A percentile compares a stretch with the other conserved stretches of the same genome.
phyloP scores from a whole-genome alignment of 768 basidiomycete species.

The Pholiota conissans region DNA sequence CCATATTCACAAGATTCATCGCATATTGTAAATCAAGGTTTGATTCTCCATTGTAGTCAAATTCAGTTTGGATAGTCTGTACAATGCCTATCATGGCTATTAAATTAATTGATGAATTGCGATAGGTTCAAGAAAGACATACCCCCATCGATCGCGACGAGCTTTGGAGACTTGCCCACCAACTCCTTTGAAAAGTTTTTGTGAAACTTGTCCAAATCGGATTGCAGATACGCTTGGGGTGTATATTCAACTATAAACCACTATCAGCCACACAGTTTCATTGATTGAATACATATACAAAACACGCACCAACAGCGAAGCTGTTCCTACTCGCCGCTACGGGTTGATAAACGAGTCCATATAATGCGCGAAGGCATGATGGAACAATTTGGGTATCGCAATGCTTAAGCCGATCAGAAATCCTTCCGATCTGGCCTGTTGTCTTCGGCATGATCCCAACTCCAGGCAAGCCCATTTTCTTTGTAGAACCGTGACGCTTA shows the following conservation, averaged over 20 bases:
- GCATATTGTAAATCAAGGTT: conserved; percentile 55
- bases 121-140: background rate
- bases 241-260: conserved; percentile 47
- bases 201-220: conserved; percentile 46
- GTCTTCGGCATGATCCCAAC: conserved; percentile 24
- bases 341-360: conserved; percentile 32
- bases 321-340: conserved; percentile 32
- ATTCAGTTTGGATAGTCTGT: conserved; percentile 35
- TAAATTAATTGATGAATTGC: background rate
- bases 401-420: conserved; percentile 23
- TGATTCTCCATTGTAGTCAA: conserved; percentile 50
- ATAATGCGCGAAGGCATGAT: conserved; percentile 37
- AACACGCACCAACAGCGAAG: conserved; percentile 34
- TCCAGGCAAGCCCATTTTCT: conserved; percentile 23
- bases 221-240: conserved; percentile 45
- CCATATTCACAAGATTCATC: conserved; percentile 41
- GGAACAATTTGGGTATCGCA: conserved; percentile 37
- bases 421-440: conserved; percentile 17
- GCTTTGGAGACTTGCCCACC: conserved; percentile 31
- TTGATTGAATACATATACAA: background rate
- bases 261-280: background rate
- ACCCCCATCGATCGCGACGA: conserved; percentile 35
- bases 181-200: conserved; percentile 31
- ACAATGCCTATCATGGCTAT: conserved; percentile 32
- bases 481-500: conserved; percentile 21